Conservation (phyloP, 2,329 filamentous ascomycete genomes). For the Phialemoniopsis sp. region DNA sequence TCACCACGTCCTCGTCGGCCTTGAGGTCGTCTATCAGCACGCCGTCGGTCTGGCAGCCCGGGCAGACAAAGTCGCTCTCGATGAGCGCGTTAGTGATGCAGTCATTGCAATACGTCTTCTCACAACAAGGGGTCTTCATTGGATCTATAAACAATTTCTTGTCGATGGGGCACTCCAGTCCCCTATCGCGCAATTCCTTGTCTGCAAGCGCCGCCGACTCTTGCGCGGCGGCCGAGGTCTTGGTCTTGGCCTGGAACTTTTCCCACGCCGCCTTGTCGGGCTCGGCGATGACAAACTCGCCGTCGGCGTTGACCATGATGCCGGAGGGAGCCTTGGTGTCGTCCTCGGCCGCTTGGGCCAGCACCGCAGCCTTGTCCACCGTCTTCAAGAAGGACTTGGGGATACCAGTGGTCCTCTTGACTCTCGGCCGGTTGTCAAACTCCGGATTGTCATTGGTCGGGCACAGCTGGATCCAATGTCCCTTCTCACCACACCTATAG, state of each 20-base stretch:
- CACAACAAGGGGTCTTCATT: conserved; percentile 98
- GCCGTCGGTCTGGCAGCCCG: conserved; percentile 83
- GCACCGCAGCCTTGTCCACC: conserved; percentile 81
- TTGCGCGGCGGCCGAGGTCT: conserved; percentile 77
- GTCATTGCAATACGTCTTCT: conserved; percentile 98
- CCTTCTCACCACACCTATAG: conserved; percentile 93
- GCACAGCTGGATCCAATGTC: conserved; percentile 98
- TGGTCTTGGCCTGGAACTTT: conserved; percentile 91
- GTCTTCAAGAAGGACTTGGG: conserved; percentile 93
- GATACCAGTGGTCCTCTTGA: conserved; percentile 96
- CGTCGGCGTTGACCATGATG: conserved; percentile 96
- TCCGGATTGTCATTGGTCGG: conserved; percentile 98
- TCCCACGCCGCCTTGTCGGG: conserved; percentile 96
- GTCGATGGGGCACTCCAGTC: conserved; percentile 92
- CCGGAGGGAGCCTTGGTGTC: conserved; percentile 77
- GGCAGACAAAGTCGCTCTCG: conserved; percentile 96
- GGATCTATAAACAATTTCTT: conserved; percentile 97
- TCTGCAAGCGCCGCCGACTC: conserved; percentile 73
- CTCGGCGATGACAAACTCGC: conserved; percentile 94
- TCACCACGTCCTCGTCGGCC: conserved; percentile 72
- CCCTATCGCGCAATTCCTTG: conserved; percentile 83
- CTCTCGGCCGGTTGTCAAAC: conserved; percentile 87
- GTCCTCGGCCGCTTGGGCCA: conserved; percentile 72
- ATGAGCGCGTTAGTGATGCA: conserved; percentile 99
- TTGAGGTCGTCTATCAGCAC: conserved; percentile 90